phyloP scores from a whole-genome alignment of 306 rosid genomes.

The Prunus dulcis region DNA sequence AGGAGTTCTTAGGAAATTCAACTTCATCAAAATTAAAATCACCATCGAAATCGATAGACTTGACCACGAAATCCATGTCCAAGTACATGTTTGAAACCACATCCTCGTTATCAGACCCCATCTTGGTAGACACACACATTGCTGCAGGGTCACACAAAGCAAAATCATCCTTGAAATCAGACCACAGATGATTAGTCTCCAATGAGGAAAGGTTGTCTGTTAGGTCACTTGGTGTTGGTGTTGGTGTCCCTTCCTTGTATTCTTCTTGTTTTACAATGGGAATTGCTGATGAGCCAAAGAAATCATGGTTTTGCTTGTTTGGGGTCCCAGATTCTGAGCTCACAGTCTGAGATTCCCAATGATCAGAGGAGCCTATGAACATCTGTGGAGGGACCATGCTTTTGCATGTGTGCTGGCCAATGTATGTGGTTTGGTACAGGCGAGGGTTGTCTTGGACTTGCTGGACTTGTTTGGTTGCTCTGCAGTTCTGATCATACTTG shows the following conservation, averaged over 20 bases:
- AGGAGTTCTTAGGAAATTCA: constrained; percentile 8
- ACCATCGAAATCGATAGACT: constrained; percentile 27
- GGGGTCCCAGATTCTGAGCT: constrained; percentile 12
- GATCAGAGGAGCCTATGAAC: constrained; percentile 29
- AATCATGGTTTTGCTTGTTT: background rate
- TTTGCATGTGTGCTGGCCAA: constrained; percentile 70
- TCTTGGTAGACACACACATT: constrained; percentile 1
- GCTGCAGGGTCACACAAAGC: constrained; percentile 31
- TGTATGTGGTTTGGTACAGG: constrained; percentile 53
- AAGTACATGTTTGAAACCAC: constrained; percentile 30
- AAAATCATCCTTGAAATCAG: constrained; percentile 43
- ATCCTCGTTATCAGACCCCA: constrained; percentile 21
- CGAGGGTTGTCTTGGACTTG: constrained; percentile 40
- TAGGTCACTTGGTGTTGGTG: constrained; percentile 14
- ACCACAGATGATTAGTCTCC: constrained; percentile 41
- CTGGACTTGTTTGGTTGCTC: constrained; percentile 70
- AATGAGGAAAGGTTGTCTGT: constrained; percentile 24
- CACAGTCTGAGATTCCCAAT: constrained; percentile 19
- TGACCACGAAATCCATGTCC: constrained; percentile 27
- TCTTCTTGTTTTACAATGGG: constrained; percentile 25
- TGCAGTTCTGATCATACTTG: constrained; percentile 64
- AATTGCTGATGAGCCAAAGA: background rate
- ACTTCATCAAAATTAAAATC: constrained; percentile 31
- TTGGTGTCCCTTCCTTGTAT: constrained; percentile 26
- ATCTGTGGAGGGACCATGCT: constrained; percentile 36